Conservation (phyloP, 306 rosid species). For the Inga oerstediana region DNA sequence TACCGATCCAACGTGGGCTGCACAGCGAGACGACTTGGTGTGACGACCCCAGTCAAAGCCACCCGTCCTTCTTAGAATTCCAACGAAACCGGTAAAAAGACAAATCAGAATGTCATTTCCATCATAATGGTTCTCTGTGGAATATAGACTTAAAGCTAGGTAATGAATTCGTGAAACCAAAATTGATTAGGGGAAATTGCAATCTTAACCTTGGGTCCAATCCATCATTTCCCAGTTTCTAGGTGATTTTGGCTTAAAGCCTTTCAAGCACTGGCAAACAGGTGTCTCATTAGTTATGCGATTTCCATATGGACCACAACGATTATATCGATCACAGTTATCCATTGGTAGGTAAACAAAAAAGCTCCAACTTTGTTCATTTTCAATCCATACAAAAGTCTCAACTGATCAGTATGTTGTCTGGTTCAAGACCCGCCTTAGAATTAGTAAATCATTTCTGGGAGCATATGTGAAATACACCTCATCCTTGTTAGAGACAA, state of each 20-base stretch:
- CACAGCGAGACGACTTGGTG: too few relatives aligned
- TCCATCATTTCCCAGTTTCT: too few relatives aligned
- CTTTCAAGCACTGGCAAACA: conserved; percentile 32
- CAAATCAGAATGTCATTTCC: too few relatives aligned
- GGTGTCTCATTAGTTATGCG: conserved; percentile 27
- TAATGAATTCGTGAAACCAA: too few relatives aligned
- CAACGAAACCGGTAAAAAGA: too few relatives aligned
- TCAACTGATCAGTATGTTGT: not conserved
- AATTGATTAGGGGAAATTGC: too few relatives aligned
- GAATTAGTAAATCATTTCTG: not conserved
- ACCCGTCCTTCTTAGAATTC: too few relatives aligned
- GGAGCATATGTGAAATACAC: conserved; percentile 26
- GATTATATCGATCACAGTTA: conserved; percentile 37
- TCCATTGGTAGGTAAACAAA: conserved; percentile 36
- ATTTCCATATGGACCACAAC: conserved; percentile 39
- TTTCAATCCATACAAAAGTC: conserved; percentile 37
- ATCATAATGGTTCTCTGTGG: too few relatives aligned
- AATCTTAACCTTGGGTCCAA: too few relatives aligned
- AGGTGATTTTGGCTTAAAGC: not conserved
- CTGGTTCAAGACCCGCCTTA: not conserved
- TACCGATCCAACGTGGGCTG: too few relatives aligned
- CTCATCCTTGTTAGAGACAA: conserved; percentile 27
- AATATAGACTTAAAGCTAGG: too few relatives aligned
- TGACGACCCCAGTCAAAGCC: too few relatives aligned
- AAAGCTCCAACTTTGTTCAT: conserved; percentile 25